Evolutionary conservation across 495 filamentous ascomycete species (phyloP).

Genomic region (Aspergillus asperescens): DNA sequence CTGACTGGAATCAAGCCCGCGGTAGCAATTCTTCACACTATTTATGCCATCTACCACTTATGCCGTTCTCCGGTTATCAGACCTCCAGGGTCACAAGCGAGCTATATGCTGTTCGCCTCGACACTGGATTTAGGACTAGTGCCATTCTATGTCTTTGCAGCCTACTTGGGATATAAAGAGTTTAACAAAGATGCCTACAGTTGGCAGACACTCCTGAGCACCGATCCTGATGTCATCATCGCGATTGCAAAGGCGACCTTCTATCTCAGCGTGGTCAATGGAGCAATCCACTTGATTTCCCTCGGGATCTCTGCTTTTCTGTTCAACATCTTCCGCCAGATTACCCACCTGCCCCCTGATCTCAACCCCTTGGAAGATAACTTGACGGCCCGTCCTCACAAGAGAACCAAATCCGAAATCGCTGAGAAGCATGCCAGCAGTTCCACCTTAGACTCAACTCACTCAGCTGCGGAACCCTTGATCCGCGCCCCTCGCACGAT

Average conservation of each 20-base stretch:
- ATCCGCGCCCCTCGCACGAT: slow-evolving; percentile 56
- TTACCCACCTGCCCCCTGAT: slow-evolving; percentile 74
- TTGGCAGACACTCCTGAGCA: slow-evolving; percentile 60
- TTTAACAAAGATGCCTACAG: slow-evolving; percentile 38
- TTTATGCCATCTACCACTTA: slow-evolving; percentile 77
- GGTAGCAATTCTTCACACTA: slow-evolving; percentile 60
- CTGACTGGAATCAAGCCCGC: slow-evolving; percentile 49
- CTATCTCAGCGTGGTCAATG: slow-evolving; percentile 54
- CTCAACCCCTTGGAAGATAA: slow-evolving; percentile 89
- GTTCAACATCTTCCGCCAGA: slow-evolving; percentile 70
- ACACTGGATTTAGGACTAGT: slow-evolving; percentile 65
- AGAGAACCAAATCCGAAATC: slow-evolving; percentile 69
- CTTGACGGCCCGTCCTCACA: slow-evolving; percentile 70
- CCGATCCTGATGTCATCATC: slow-evolving; percentile 38
- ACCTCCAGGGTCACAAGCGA: slow-evolving; percentile 70
- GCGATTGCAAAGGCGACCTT: slow-evolving; percentile 59
- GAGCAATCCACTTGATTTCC: slow-evolving; percentile 64
- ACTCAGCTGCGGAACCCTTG: slow-evolving; percentile 51
- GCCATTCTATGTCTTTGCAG: slow-evolving; percentile 72
- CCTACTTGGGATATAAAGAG: slow-evolving; percentile 48
- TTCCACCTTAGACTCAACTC: slow-evolving; percentile 49
- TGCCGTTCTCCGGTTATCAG: slow-evolving; percentile 58
- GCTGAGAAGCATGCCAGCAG: slow-evolving; percentile 50
- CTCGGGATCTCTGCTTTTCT: slow-evolving; percentile 65
- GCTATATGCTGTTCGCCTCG: slow-evolving; percentile 76